Conservation (phyloP, 2,329 filamentous ascomycete genomes). For the Ceratocystis cacaofunesta region DNA sequence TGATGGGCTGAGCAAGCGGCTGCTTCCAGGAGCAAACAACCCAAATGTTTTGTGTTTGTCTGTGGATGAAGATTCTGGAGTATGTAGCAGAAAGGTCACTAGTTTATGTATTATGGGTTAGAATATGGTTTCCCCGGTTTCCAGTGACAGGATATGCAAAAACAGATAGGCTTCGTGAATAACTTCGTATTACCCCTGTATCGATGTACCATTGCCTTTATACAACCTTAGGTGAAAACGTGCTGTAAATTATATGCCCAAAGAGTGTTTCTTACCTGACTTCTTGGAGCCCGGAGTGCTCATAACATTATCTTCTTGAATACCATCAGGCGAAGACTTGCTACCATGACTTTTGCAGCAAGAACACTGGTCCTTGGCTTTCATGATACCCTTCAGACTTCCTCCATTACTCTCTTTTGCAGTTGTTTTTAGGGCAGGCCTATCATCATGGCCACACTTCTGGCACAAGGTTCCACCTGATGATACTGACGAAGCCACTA, state of each 20-base stretch:
- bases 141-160: background rate
- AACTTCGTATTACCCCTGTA: no score
- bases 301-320: background rate
- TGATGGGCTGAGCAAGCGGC: background rate
- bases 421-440: background rate
- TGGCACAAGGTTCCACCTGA: background rate
- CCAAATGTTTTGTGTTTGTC: conserved; percentile 13
- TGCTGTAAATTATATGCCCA: no score
- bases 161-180: background rate
- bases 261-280: background rate
- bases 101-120: background rate
- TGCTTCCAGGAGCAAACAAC: background rate
- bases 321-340: background rate
- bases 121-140: background rate
- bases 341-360: background rate
- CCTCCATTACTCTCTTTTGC: no score
- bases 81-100: background rate
- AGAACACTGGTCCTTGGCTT: background rate
- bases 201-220: no score
- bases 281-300: background rate
- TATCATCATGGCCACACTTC: background rate
- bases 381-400: background rate
- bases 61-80: background rate
- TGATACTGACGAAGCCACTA: background rate
- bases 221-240: background rate